Percentiles rank a stretch among this genome's conserved stretches.
Conservation (phyloP, 495 filamentous ascomycete species). For the Hypoxylon lenormandii region DNA sequence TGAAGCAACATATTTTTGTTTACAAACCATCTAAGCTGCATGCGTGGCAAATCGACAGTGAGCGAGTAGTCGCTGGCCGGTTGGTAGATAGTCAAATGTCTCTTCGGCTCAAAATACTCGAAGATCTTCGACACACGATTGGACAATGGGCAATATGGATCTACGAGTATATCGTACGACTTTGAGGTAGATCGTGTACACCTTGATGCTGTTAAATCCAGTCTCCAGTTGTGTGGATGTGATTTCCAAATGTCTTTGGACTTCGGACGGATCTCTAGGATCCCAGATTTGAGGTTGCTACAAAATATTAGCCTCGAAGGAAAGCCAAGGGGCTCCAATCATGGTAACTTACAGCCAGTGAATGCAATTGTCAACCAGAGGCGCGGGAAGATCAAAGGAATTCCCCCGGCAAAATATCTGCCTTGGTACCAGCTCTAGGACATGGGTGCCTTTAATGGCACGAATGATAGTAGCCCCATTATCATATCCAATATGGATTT, state of each 20-base stretch:
- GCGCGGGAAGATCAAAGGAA: slow-evolving; percentile 62
- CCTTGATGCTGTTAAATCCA: slow-evolving; percentile 29
- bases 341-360: slow-evolving; percentile 66
- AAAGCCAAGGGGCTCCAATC: neutral
- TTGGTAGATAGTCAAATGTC: slow-evolving; percentile 53
- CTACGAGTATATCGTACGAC: slow-evolving; percentile 37
- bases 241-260: slow-evolving; percentile 57
- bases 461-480: slow-evolving; percentile 52
- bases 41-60: slow-evolving; percentile 50
- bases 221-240: slow-evolving; percentile 26
- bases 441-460: slow-evolving; percentile 35
- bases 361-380: slow-evolving; percentile 61
- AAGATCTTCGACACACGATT: slow-evolving; percentile 53
- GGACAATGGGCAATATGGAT: slow-evolving; percentile 48
- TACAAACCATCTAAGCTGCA: slow-evolving; percentile 58
- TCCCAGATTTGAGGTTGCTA: slow-evolving; percentile 53
- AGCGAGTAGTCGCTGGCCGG: slow-evolving; percentile 38
- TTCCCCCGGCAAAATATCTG: slow-evolving; percentile 44
- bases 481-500: slow-evolving; percentile 34
- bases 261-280: slow-evolving; percentile 65
- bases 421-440: slow-evolving; percentile 56
- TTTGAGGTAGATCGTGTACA: slow-evolving; percentile 29
- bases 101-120: slow-evolving; percentile 49
- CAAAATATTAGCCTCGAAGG: slow-evolving; percentile 2
- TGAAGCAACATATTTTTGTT: slow-evolving; percentile 53